A percentile compares a stretch with the other conserved stretches of the same genome.
phyloP scores from a whole-genome alignment of 345 rosid species.

The Pugionium dolabratum region DNA sequence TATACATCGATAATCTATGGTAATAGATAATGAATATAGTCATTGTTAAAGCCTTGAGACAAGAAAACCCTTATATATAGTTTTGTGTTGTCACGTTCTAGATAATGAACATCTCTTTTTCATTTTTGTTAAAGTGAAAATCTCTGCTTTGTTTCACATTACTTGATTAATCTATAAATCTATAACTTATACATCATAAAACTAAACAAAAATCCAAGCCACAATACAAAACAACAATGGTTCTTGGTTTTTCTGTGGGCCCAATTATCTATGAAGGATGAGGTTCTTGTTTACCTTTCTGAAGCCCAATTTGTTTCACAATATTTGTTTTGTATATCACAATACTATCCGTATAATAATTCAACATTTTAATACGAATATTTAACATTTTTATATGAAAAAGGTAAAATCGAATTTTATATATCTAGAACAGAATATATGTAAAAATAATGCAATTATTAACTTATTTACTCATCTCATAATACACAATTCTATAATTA shows the following conservation, averaged over 20 bases:
- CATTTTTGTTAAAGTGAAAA: neutral
- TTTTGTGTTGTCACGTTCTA: slow-evolving; percentile 17
- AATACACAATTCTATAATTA: too few species aligned
- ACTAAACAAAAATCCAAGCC: too few species aligned
- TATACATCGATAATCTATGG: too few species aligned
- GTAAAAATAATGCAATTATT: too few species aligned
- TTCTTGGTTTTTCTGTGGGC: neutral
- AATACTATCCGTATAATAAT: neutral
- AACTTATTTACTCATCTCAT: too few species aligned
- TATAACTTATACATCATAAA: neutral
- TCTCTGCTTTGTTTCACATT: slow-evolving; percentile 3
- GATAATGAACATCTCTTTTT: neutral
- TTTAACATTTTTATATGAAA: too few species aligned
- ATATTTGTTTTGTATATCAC: neutral
- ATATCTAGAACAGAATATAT: too few species aligned
- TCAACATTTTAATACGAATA: too few species aligned
- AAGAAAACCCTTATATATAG: neutral
- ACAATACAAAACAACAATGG: too few species aligned
- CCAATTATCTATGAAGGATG: neutral
- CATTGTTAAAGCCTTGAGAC: too few species aligned
- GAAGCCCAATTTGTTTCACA: slow-evolving; percentile 3
- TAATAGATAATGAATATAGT: too few species aligned
- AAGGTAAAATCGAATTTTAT: too few species aligned
- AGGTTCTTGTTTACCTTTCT: neutral
- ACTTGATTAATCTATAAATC: neutral